Evolutionary conservation across 441 rosid genomes (phyloP).

Genomic region (Corymbia citriodora): DNA sequence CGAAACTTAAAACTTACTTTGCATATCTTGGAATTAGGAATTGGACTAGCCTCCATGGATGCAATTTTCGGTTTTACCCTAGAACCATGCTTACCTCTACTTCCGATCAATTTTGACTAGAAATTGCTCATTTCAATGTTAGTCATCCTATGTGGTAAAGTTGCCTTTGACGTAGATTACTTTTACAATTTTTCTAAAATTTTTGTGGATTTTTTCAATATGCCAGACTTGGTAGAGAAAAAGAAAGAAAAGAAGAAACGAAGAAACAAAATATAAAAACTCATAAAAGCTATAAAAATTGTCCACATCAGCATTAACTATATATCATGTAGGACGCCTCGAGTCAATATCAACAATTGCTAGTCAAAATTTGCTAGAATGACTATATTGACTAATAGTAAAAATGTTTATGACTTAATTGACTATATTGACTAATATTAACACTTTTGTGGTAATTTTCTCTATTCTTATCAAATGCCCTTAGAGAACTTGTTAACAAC

Average conservation of each 20-base stretch:
- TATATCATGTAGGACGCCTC: no score
- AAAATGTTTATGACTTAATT: no score
- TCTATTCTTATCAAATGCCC: background rate
- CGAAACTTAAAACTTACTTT: no score
- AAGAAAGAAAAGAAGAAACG: background rate
- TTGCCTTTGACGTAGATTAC: background rate
- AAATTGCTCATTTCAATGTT: background rate
- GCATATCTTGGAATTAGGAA: no score
- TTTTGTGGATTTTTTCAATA: no score
- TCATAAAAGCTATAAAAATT: no score
- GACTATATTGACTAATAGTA: background rate
- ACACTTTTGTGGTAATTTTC: background rate
- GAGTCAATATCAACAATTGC: background rate
- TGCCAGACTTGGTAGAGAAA: background rate
- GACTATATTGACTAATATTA: no score
- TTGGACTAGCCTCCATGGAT: no score
- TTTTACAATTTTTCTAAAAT: background rate
- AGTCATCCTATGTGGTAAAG: fast-evolving
- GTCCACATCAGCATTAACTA: fast-evolving
- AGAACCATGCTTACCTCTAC: no score
- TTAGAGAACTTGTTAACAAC: background rate
- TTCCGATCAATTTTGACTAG: background rate
- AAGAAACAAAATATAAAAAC: background rate
- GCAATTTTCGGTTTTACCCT: no score
- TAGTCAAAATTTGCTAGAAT: no score